phyloP scores from a whole-genome alignment of 2,329 filamentous ascomycete genomes.

The Ophiostoma ulmi region DNA sequence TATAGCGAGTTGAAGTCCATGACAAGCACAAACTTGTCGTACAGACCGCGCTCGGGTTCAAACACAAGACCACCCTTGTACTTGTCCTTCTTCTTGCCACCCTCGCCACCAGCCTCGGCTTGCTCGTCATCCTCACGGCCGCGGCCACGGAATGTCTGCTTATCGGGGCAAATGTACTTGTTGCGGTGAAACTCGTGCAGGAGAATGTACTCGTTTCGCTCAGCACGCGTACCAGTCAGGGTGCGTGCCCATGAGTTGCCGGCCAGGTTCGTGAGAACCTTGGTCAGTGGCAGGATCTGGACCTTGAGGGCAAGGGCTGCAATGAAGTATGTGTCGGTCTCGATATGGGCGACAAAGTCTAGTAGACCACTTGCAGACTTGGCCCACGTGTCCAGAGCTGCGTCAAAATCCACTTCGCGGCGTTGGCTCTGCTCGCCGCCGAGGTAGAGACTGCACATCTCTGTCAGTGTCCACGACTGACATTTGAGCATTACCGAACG shows the following conservation, averaged over 20 bases:
- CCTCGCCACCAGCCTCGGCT: constrained; percentile 49
- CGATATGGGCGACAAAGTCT: constrained; percentile 90
- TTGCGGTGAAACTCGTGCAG: constrained; percentile 94
- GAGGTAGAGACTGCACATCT: constrained; percentile 93
- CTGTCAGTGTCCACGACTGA: constrained; percentile 94
- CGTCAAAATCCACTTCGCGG: constrained; percentile 83
- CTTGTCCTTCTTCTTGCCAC: constrained; percentile 91
- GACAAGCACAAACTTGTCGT: constrained; percentile 96
- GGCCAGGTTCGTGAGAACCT: constrained; percentile 90
- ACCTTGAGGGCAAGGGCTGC: constrained; percentile 82
- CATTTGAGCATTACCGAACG: constrained; percentile 97
- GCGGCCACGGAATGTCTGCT: constrained; percentile 73
- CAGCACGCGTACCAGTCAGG: constrained; percentile 87
- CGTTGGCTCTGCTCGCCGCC: constrained; percentile 51
- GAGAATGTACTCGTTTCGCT: constrained; percentile 98
- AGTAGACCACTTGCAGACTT: constrained; percentile 77
- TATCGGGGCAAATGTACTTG: constrained; percentile 98
- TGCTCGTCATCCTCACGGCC: constrained; percentile 67
- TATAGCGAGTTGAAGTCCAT: constrained; percentile 99
- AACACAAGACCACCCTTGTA: constrained; percentile 98
- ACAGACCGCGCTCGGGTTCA: constrained; percentile 93
- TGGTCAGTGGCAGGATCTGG: constrained; percentile 89
- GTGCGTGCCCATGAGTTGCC: constrained; percentile 98
- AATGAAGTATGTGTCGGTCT: constrained; percentile 93
- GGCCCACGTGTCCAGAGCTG: constrained; percentile 80